Evolutionary conservation across 2,329 filamentous ascomycete species (phyloP).

Genomic region (Alternaria arborescens): DNA sequence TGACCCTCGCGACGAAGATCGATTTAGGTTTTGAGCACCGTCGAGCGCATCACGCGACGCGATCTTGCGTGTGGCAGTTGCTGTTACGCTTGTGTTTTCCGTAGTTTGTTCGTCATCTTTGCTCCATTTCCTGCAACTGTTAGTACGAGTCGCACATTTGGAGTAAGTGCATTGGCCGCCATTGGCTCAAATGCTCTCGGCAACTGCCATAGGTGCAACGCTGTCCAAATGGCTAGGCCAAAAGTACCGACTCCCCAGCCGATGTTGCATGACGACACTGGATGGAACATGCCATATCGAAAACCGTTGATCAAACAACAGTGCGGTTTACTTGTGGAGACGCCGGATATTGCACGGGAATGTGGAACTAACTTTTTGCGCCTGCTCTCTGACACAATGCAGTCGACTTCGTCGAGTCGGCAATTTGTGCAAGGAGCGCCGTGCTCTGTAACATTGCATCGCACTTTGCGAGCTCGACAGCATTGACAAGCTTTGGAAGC

Average conservation of each 20-base stretch:
- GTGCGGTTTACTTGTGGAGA: slow-evolving; percentile 19
- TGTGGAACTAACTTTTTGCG: slow-evolving; percentile 76
- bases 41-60: slow-evolving; percentile 52
- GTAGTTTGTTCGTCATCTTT: slow-evolving; percentile 51
- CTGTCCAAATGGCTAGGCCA: slow-evolving; percentile 32
- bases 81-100: slow-evolving; percentile 27
- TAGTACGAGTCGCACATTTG: slow-evolving; percentile 24
- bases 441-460: slow-evolving; percentile 90
- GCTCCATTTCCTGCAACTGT: slow-evolving; percentile 52
- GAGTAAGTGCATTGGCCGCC: slow-evolving; percentile 8
- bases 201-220: slow-evolving; percentile 28
- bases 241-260: slow-evolving; percentile 21
- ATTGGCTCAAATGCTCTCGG: slow-evolving; percentile 17
- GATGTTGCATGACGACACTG: slow-evolving; percentile 37
- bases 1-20: slow-evolving; percentile 47
- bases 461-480: slow-evolving; percentile 87
- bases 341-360: slow-evolving; percentile 34
- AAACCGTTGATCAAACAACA: slow-evolving; percentile 19
- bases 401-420: slow-evolving; percentile 80
- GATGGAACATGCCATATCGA: slow-evolving; percentile 9
- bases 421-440: slow-evolving; percentile 89
- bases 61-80: slow-evolving; percentile 48
- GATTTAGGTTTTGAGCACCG: slow-evolving; percentile 40
- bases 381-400: slow-evolving; percentile 74
- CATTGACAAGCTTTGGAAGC: slow-evolving; percentile 92